Conservation (phyloP, 202 grass and related monocot species). For the Brachypodium distachyon region DNA sequence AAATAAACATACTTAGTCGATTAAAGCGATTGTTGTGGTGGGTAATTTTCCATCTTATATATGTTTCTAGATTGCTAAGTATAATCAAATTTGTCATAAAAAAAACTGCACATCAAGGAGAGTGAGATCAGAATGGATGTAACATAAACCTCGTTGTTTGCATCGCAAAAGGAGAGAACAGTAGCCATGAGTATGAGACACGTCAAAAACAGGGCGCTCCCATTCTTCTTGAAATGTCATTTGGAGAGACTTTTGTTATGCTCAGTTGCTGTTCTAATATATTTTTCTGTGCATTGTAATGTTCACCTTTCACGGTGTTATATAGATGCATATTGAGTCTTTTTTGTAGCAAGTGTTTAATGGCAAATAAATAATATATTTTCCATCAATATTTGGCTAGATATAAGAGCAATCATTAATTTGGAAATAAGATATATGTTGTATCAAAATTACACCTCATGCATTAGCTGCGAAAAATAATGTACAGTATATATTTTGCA, state of each 20-base stretch:
- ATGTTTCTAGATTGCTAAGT: not conserved
- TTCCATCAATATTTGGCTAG: too few species aligned
- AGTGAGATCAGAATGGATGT: not conserved
- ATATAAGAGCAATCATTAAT: too few species aligned
- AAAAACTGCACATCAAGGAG: too few species aligned
- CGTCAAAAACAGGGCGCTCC: not conserved
- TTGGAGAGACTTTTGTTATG: not conserved
- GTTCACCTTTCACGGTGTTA: not conserved
- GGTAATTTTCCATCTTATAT: not conserved
- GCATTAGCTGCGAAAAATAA: too few species aligned
- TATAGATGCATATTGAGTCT: not conserved
- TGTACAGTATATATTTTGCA: too few species aligned
- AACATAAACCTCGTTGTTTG: not conserved
- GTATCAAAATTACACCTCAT: too few species aligned
- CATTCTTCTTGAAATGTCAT: not conserved
- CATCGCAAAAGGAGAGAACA: not conserved
- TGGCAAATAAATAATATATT: not conserved
- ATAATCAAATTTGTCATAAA: too few species aligned
- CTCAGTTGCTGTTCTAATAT: not conserved
- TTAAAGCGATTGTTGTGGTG: not conserved
- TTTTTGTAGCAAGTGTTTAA: not conserved
- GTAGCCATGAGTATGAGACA: not conserved
- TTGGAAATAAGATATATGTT: too few species aligned
- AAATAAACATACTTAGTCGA: not conserved
- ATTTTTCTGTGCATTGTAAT: not conserved